Evolutionary conservation across 257 asterid species (phyloP).

Genomic region (Petunia secreta): DNA sequence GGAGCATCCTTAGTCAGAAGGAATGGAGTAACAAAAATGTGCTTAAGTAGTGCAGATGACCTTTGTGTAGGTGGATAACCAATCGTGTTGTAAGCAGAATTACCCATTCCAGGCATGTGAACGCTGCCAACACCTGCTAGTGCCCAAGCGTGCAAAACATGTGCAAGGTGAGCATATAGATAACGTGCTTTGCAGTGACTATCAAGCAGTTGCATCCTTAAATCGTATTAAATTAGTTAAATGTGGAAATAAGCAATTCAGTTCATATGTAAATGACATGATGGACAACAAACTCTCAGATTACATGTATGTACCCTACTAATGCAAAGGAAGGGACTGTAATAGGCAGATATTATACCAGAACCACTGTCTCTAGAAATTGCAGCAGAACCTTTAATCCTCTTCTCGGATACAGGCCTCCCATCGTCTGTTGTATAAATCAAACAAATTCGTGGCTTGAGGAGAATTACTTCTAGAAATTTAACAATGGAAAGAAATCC

Average conservation of each 20-base stretch:
- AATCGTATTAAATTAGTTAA: constrained; percentile 40
- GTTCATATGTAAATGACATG: constrained; percentile 7
- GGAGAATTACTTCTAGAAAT: constrained; percentile 10
- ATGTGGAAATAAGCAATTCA: constrained; percentile 31
- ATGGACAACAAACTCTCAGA: neutral
- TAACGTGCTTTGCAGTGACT: constrained; percentile 70
- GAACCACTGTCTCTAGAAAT: constrained; percentile 57
- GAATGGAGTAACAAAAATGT: constrained; percentile 64
- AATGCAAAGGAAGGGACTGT: constrained; percentile 17
- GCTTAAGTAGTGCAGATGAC: constrained; percentile 98
- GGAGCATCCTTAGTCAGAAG: constrained; percentile 37
- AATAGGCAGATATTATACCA: constrained; percentile 53
- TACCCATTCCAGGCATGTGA: constrained; percentile 95
- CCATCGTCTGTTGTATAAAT: constrained; percentile 66
- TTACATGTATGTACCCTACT: neutral
- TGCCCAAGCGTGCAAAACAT: constrained; percentile 99
- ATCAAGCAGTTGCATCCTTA: constrained; percentile 57
- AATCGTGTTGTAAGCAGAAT: constrained; percentile 93
- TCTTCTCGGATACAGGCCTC: constrained; percentile 73
- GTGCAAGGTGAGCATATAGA: constrained; percentile 86
- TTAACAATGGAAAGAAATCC: neutral
- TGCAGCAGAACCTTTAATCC: constrained; percentile 59
- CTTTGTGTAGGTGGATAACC: constrained; percentile 99
- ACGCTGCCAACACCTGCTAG: constrained; percentile 99
- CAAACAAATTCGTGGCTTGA: constrained; percentile 31